phyloP scores from a whole-genome alignment of 257 asterid genomes.

The Fraxinus americana region DNA sequence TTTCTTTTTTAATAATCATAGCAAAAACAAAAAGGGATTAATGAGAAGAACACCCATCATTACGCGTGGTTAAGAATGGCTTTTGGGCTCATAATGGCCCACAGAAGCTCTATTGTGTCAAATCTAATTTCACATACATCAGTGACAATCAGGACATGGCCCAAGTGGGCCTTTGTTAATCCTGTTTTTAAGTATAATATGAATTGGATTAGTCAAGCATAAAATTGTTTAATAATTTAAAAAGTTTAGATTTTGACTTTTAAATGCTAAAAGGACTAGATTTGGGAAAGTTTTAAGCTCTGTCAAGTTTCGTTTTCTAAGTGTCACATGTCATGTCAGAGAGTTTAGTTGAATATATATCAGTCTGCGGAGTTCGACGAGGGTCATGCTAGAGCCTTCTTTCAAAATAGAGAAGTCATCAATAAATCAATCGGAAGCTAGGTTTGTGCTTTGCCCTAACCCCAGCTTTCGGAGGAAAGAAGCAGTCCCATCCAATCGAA shows the following conservation, averaged over 20 bases:
- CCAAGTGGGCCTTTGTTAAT: not conserved
- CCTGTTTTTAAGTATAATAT: not conserved
- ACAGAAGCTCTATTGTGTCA: constrained; percentile 23
- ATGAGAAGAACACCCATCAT: constrained; percentile 30
- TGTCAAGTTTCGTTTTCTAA: too few species aligned
- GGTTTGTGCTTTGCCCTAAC: too few species aligned
- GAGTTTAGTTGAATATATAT: too few species aligned
- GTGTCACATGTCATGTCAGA: not conserved
- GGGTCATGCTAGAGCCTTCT: too few species aligned
- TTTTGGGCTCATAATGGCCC: constrained; percentile 35
- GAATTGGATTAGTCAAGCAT: not conserved
- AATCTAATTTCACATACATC: constrained; percentile 17
- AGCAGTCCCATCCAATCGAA: too few species aligned
- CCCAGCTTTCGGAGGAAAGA: too few species aligned
- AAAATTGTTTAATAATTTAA: not conserved
- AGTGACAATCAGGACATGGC: not conserved
- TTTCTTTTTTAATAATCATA: constrained; percentile 16
- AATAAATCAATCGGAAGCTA: too few species aligned
- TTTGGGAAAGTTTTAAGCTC: not conserved
- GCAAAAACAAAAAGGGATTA: not conserved
- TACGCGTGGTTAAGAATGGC: constrained; percentile 38
- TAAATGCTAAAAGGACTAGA: not conserved
- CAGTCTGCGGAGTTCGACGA: too few species aligned
- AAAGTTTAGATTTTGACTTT: not conserved
- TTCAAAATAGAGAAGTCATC: too few species aligned